phyloP scores from a whole-genome alignment of 73 alveolate species.

The Tetrahymena borealis region DNA sequence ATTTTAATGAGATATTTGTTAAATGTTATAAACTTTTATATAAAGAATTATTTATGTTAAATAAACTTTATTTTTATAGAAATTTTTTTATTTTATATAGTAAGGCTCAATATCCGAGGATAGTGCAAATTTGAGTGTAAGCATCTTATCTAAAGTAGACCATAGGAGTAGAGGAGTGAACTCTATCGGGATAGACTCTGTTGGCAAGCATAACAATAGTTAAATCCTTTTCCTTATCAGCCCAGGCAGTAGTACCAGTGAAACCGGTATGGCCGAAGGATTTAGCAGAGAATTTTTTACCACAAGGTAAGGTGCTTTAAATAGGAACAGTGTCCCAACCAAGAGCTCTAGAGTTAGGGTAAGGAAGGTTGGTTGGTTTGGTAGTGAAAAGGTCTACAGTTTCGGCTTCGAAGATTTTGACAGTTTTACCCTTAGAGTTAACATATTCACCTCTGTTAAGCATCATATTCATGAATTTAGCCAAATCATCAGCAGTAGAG shows the following conservation, averaged over 20 bases:
- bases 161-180: background rate
- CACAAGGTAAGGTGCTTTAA: conserved; percentile 29
- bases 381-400: conserved; percentile 22
- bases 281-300: conserved; percentile 12
- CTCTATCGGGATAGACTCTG: conserved; percentile 37
- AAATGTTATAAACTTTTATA: background rate
- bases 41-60: background rate
- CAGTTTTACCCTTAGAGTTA: conserved; percentile 1
- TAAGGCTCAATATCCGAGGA: background rate
- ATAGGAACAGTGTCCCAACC: conserved; percentile 49
- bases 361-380: conserved; percentile 4
- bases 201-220: conserved; percentile 28
- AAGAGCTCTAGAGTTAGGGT: conserved; percentile 27
- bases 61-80: too few relatives aligned
- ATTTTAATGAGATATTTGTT: background rate
- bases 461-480: conserved; percentile 42
- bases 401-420: conserved; percentile 1
- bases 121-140: background rate
- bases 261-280: conserved; percentile 45
- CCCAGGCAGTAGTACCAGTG: conserved; percentile 46
- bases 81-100: too few relatives aligned
- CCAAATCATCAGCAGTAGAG: conserved; percentile 31
- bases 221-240: conserved; percentile 34
- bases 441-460: background rate
- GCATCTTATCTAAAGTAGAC: background rate